A percentile compares a stretch with the other conserved stretches of the same genome.
Conservation (phyloP, 2,329 filamentous ascomycete species). For the Fusarium longipes region DNA sequence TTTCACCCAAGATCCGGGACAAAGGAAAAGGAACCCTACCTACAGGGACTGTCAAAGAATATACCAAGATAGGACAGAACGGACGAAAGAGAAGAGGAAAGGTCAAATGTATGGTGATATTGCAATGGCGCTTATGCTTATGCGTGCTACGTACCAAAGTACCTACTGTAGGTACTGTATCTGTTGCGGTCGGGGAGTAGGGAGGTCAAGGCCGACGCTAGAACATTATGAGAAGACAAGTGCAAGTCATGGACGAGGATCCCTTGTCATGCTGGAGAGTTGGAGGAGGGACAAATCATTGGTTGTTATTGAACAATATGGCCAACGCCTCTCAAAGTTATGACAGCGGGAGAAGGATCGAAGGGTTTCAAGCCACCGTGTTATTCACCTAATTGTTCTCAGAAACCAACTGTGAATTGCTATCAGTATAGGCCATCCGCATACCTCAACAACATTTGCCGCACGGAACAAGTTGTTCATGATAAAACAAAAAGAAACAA, state of each 20-base stretch:
- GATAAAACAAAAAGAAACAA: not conserved
- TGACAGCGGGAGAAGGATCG: conserved; percentile 19
- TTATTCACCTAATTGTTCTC: conserved; percentile 16
- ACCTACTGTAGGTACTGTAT: not conserved
- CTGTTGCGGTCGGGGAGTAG: not conserved
- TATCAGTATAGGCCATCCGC: not conserved
- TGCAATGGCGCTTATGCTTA: conserved; percentile 24
- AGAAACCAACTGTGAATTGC: not conserved
- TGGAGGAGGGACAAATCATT: conserved; percentile 2
- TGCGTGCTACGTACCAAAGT: not conserved
- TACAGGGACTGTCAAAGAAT: conserved; percentile 2
- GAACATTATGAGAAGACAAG: conserved; percentile 18
- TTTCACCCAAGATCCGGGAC: conserved; percentile 22
- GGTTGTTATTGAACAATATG: too few relatives aligned
- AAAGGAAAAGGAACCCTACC: too few relatives aligned
- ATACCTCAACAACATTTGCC: not conserved
- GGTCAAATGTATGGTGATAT: conserved; percentile 21
- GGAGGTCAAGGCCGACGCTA: conserved; percentile 3
- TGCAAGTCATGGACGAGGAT: conserved; percentile 34
- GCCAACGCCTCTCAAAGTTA: conserved; percentile 17
- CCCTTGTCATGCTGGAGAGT: conserved; percentile 24
- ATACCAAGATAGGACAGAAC: conserved; percentile 20
- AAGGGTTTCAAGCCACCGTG: conserved; percentile 20
- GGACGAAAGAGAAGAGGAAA: not conserved
- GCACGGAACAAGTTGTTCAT: not conserved